Evolutionary conservation across 164 flowering plant genomes (phyloP), one percentile per base, ranked within the genome.

Genomic region (Aristolochia contorta): DNA sequence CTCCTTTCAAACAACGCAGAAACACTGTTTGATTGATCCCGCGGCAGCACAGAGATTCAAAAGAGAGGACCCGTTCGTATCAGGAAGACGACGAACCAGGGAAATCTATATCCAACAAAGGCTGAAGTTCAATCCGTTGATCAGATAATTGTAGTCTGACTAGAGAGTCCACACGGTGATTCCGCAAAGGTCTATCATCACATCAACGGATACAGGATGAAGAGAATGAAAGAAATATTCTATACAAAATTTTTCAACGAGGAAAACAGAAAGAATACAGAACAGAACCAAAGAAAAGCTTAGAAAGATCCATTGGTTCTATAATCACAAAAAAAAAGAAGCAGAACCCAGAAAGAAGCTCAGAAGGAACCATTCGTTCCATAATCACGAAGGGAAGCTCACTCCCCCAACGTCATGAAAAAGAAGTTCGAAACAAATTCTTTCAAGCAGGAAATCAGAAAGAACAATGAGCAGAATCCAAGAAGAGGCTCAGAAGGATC

Each of bases 71-170:
- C 2, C 2, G 5, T 27, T 27, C 30, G 30, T 27, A 27, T 27
- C 30, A 27, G 30, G 30, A 27, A 27, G 30, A 27, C 30, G 30
- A 27, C 30, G 30, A 27, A 27, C 30, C 30, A 27, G 30, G 5
- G 30, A 27, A 5, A 27, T 27, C 30, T 27, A 27, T 27, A 27
- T 27, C 30, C 30, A 27, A 2, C 3, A 5, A 19, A n/a, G 12
- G 54, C 22, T 16, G 22, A 20, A 19, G 24, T 18, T 8, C 23
- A 12, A 20, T 20, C 78, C 77, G 70, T 50, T 68, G 89, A 80
- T 87, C 94, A 84, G 89, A 87, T 87, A 87, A 84, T 86, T 87
- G 88, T 87, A 84, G 89, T 84, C 89, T 82, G 94, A 57, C 58
- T 71, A 60, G 67, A 67, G 57, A 60, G 69, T 84, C 81, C 69